Evolutionary conservation across 371 early-diverging fungal genomes (phyloP).

Genomic region (Mucor indicus): DNA sequence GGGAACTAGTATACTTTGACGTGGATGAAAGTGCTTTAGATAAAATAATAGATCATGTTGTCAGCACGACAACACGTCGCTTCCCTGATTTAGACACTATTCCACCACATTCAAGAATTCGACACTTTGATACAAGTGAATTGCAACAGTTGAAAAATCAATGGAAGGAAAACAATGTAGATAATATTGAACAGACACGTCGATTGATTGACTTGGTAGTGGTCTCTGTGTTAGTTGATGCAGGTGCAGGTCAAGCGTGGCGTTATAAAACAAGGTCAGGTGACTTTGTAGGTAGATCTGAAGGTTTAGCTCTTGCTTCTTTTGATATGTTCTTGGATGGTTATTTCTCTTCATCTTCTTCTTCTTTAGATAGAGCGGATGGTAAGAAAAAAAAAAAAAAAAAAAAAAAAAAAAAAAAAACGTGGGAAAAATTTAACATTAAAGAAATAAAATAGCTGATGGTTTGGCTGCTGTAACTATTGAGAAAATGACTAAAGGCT

Average conservation of each 20-base stretch:
- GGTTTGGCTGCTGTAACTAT: constrained; percentile 57
- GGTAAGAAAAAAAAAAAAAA: constrained; percentile 31
- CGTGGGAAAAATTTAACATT: constrained; percentile 2
- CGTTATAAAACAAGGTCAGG: constrained; percentile 50
- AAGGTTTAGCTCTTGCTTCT: constrained; percentile 88
- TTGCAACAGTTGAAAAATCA: constrained; percentile 41
- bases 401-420: neutral
- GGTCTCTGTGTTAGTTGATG: constrained; percentile 90
- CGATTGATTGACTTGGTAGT: constrained; percentile 83
- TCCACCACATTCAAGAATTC: constrained; percentile 88
- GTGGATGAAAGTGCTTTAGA: constrained; percentile 62
- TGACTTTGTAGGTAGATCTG: constrained; percentile 64
- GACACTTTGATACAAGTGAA: constrained; percentile 75
- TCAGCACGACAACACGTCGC: constrained; percentile 68
- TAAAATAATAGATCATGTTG: constrained; percentile 66
- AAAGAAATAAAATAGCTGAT: constrained; percentile 49
- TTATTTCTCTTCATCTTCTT: constrained; percentile 61
- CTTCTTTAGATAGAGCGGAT: constrained; percentile 68
- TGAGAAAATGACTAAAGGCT: constrained; percentile 62
- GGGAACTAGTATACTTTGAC: constrained; percentile 57
- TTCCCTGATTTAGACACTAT: constrained; percentile 59
- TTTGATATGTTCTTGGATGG: constrained; percentile 85
- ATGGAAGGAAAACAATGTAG: constrained; percentile 26
- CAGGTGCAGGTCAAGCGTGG: constrained; percentile 90
- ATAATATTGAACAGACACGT: constrained; percentile 59